Evolutionary conservation across 2,329 filamentous ascomycete species (phyloP), one percentile per base, ranked within the genome.

Genomic region (Microthyrium microscopicum): DNA sequence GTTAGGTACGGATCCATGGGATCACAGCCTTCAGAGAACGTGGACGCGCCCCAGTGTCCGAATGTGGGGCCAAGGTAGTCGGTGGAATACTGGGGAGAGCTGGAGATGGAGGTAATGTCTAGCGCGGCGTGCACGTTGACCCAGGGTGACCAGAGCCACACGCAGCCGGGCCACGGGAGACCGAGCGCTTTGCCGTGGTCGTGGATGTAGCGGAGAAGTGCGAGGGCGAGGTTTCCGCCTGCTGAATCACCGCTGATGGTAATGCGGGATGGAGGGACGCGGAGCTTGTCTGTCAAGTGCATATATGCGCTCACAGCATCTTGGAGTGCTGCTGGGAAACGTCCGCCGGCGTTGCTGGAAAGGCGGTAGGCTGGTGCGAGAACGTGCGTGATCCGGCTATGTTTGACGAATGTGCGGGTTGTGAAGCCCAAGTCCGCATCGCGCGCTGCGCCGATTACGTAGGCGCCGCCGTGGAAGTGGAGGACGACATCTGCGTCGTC

Each of bases 241-340:
- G 64, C 64, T 21, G 56, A 61, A 43, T 68, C 64, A 4, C 64
- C 64, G 0, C 53, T 56, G 0, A 68, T 12, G 1, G 60, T 47
- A 35, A 68, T 61, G 21, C 56, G 49, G 1, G 39, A 31, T 0
- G 62, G 41, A 0, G 56, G 43, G 26, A 68, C 52, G 1, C 48
- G 39, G 11, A 61, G 43, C 4, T 49, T 46, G n/a, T 55, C 44
- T 8, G 63, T 38, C 0, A 66, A 52, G 44, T 65, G 60, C 5
- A 57, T 42, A 42, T 64, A 66, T 4, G 52, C 42, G 0, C 62
- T 58, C 27, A 69, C 39, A 3, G 49, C 50, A 42, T 68, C 65
- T 44, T 68, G 64, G 3, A 66, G 43, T 4, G 60, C 58, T 1
- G 63, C 64, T 1, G 64, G 64, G 45, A 67, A 69, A 0, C 53